Base-by-base conservation (phyloP, 805 yeast genomes). In the Ogataea methanolica region DNA sequence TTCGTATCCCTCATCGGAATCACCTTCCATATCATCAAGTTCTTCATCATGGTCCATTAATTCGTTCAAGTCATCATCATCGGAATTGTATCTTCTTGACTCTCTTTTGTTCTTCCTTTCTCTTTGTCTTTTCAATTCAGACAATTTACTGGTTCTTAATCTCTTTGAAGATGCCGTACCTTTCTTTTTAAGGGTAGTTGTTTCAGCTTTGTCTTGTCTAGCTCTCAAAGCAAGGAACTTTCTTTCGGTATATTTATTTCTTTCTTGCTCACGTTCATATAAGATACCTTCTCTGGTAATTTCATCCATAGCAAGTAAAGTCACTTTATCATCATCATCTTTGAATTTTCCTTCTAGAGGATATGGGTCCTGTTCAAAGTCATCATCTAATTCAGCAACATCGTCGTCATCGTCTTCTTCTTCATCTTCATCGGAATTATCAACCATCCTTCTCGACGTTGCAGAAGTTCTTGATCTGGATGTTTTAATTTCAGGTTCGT, bases 261-360 rank as follows among this genome's bases (percentile, higher is more conserved):
- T 79, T 52, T 88, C 95, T 68, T 90, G 97, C 8, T 88, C 80
- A 67, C 99, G 88, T 47, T 92, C 98, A 58, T 88, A 94, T 47
- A 94, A 76, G 47, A 90, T 80, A 57, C 86, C 83, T 71, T 94
- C 99, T 61, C 98, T 85, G 60, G 88, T 88, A 65, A 94, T 80
- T 72, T 94, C 99, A 47, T 92, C 96, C 82, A 94, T 76, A 0
- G 73, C 82, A 60, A 87, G 70, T 55, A 79, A 71, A 46, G 72
- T 66, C 1, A 70, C 80, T 50, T 88, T 78, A 67, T 94, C 99
- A 8, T 71, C 74, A 45, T 82, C 96, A 66, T 90, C 85, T 59
- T 83, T 87, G 71, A 83, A 94, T 60, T 88, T 89, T 7, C 96
- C 96, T 61, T 90, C 97, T 45, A 92, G 68, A 2, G 99, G 99